Base-by-base conservation (phyloP, 148 eudicot genomes). In the Diospyros lotus region DNA sequence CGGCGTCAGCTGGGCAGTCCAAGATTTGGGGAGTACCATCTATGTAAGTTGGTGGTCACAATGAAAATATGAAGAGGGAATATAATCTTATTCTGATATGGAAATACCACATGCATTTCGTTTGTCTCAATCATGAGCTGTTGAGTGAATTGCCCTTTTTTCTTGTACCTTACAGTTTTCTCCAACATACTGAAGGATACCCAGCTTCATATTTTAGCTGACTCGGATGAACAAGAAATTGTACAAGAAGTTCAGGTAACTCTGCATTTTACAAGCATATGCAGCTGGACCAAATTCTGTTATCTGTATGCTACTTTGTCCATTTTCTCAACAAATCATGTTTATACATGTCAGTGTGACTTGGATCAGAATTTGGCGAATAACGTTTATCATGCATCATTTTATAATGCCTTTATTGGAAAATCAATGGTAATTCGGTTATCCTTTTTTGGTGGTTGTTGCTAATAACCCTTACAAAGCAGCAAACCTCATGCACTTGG, bases 171-270 rank as follows among this genome's bases (percentile, higher is more conserved):
- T 56, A 65, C 91, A 94, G 98, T 92, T 83, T 92, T 94, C 84
- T 94, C 98, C 76, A 94, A 94, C 81, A 84, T 94, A 80, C 80
- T 94, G 78, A 87, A 90, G 80, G 95, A 92, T 69, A 86, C 96
- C 5, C 98, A 94, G 77, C 93, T 94, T 76, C 98, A 94, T 79
- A 89, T 84, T 76, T 83, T 94, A 80, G 98, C 98, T 56, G 98
- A 94, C 86, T 86, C 96, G 18, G 97, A 94, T 82, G 98, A 92
- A 78, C 96, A 86, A 77, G 97, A 92, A 87, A 89, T 84, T 79
- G 98, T 94, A 71, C 97, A 90, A 74, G 93, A 92, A 87, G 93
- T 94, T 80, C 98, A 94, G 97, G 98, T 94, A 78, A 64, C 7
- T 72, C 15, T 70, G 14, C 43, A 46, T 65, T 59, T 53, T 50